These are phyloP conservation scores for Taxawa tesnikishii DNA, from an alignment of 2,329 filamentous ascomycete genomes.

Conservation along the genomic window DNA sequence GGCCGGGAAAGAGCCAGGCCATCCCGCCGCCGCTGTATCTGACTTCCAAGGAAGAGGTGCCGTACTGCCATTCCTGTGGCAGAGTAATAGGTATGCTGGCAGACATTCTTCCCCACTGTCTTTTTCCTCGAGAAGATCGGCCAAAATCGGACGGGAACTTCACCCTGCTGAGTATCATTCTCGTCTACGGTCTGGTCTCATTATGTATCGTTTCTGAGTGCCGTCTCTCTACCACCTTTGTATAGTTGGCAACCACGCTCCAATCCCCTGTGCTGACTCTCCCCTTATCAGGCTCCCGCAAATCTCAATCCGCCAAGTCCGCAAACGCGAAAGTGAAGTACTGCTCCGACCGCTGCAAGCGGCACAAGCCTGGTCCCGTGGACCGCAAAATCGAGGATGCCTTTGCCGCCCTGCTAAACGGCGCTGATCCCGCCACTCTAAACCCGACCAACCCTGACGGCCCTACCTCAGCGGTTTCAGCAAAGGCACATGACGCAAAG, in stretches of 20 bases:
- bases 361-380: slow-evolving; percentile 34
- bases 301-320: slow-evolving; percentile 17
- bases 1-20: slow-evolving; percentile 26
- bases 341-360: slow-evolving; percentile 44
- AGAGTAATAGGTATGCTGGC: slow-evolving; percentile 33
- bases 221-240: too few species aligned
- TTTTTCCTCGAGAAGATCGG: too few species aligned
- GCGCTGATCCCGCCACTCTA: slow-evolving; percentile 10
- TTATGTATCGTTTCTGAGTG: too few species aligned
- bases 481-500: background rate
- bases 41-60: slow-evolving; percentile 32
- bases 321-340: slow-evolving; percentile 34
- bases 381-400: slow-evolving; percentile 42
- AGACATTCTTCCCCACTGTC: too few species aligned
- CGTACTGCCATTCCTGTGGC: slow-evolving; percentile 47
- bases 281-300: slow-evolving; percentile 12
- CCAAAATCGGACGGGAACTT: too few species aligned
- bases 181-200: too few species aligned
- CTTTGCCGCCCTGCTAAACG: slow-evolving; percentile 31
- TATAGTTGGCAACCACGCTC: too few species aligned
- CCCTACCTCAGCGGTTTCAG: background rate
- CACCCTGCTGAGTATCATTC: too few species aligned
- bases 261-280: background rate
- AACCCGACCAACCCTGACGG: background rate
- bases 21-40: slow-evolving; percentile 45